Evolutionary conservation across 331 rosid species (phyloP), one percentile per base, ranked within the genome.

Genomic region (Quercus phellos): DNA sequence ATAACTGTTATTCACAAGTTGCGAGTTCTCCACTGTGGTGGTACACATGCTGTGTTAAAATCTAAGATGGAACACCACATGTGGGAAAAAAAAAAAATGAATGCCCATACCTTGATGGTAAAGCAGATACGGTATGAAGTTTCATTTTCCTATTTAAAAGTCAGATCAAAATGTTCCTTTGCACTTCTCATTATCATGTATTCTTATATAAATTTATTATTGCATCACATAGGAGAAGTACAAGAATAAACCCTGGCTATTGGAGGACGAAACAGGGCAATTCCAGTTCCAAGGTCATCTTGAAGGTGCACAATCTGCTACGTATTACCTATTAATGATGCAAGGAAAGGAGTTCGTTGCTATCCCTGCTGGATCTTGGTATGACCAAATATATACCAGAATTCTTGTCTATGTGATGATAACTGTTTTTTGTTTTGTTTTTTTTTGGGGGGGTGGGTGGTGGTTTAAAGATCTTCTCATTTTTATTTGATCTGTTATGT

Each of bases 351-450:
- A 92, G 79, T 92, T 94, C 86, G 83, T 89, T 68, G 99, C 99
- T 78, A 90, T 92, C 81, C 99, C 99, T 67, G 97, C 98, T 73
- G 99, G 95, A 77, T 94, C 99, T 74, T 94, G 99, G 99, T 92
- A 94, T 72, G 51, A 64, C 30, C 79, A 21, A 18, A 66, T 70
- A 29, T 54, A 50, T 51, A 43, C 26, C 5, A 67, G 22, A 10
- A 18, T 19, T 75, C 11, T 70, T 60, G 46, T 51, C 22, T 17
- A 9, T 76, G n/a, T 66, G 34, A 3, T 2, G 22, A 18, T 16
- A 3, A 26, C 4, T 17, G 13, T 21, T 68, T 3, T 5, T 53
- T 64, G 12, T 55, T 53, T 55, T 30, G 22, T n/a, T 11, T 74
- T 19, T 51, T 27, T 30, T 42, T 59, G 72, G 29, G 64, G 53